Base-by-base conservation (phyloP, 306 rosid species). In the Sphenostylis stenocarpa region DNA sequence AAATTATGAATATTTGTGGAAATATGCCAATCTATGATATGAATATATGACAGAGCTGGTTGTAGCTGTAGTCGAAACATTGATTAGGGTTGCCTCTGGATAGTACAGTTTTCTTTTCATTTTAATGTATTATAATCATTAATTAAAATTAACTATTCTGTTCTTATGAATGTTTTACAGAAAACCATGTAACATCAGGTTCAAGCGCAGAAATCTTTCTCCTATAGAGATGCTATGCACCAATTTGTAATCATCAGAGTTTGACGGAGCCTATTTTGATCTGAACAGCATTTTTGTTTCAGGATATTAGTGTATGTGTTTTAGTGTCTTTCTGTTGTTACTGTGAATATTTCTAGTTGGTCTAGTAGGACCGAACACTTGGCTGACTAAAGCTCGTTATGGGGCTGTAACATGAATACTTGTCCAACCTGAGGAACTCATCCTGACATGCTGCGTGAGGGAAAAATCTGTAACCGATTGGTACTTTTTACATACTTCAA, bases 151-250 rank as follows among this genome's bases (percentile, higher is more conserved):
- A 19, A 43, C 23, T 28, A 24, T 19, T 28, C 9, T 21, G 44
- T 67, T 52, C 56, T 64, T 76, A 31, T 45, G 29, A 44, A 44
- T 48, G 9, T 51, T 78, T 67, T 68, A 20, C 29, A 57, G 20
- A 57, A 69, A 57, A 34, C 26, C 45, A 66, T 39, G 62, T 55
- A 55, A 13, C 69, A 43, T 39, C 43, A 57, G 52, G 69, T 57
- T 78, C 57, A 44, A 68, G 52, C 21, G 70, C 47, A 66, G 67
- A 56, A 23, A 36, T 14, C 20, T 15, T 51, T 34, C 14, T 64
- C 34, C 1, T 36, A 7, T 34, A 13, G 52, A 48, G 73, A 77
- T 67, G 81, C 16, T 29, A 26, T 53, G 36, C 48, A 31, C 36
- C 56, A 57, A 48, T 19, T 68, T 44, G 64, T 28, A 13, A 39